A percentile compares a stretch with the other conserved stretches of the same genome.
Conservation (phyloP, 257 asterid species). For the Pogostemon cablin region DNA sequence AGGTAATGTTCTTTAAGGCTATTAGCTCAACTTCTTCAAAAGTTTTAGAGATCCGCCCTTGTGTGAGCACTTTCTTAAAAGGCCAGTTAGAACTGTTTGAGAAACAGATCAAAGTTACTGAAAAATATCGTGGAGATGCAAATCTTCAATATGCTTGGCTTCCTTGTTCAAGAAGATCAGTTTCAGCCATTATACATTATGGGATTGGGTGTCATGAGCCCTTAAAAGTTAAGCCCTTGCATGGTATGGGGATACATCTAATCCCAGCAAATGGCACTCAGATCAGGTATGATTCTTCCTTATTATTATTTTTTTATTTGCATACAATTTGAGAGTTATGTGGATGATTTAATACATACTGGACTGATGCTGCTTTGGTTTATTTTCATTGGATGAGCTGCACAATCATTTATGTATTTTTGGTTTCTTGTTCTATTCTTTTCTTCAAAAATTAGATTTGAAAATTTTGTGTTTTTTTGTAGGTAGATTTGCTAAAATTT, state of each 20-base stretch:
- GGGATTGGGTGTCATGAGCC: constrained; percentile 59
- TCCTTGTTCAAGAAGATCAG: constrained; percentile 64
- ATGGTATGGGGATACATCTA: constrained; percentile 70
- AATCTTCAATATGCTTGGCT: constrained; percentile 83
- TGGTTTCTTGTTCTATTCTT: not conserved
- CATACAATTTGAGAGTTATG: not conserved
- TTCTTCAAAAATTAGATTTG: not conserved
- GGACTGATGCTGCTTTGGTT: constrained; percentile 16
- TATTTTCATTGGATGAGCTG: not conserved
- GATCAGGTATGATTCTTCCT: constrained; percentile 59
- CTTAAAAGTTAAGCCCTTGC: constrained; percentile 39
- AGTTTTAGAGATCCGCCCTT: constrained; percentile 50
- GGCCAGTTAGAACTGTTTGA: constrained; percentile 69
- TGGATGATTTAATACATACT: constrained; percentile 16
- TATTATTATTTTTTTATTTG: constrained; percentile 7
- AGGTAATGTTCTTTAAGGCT: constrained; percentile 56
- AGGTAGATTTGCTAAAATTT: not conserved
- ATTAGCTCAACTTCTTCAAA: constrained; percentile 44
- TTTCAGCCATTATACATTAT: constrained; percentile 53
- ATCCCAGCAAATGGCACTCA: constrained; percentile 70
- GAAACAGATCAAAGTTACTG: constrained; percentile 70
- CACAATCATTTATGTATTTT: not conserved
- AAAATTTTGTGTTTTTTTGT: not conserved
- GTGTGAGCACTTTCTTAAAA: constrained; percentile 43
- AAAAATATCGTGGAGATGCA: constrained; percentile 71